Conservation (phyloP, 1,284 basidiomycete species). For the Cutaneotrichosporon spelunceum region DNA sequence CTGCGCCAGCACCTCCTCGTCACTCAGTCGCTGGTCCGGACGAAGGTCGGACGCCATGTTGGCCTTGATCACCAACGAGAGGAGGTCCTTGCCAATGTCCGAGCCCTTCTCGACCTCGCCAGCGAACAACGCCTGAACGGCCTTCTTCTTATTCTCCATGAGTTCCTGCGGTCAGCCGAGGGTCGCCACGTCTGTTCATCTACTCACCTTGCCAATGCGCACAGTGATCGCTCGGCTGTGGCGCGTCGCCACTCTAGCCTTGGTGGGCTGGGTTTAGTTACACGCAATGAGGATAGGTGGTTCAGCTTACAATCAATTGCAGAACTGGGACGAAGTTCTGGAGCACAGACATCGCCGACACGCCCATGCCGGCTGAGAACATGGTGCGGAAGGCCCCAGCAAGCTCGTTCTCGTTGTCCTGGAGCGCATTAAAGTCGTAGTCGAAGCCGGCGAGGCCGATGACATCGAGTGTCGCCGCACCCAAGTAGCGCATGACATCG, state of each 20-base stretch:
- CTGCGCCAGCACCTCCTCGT: slow-evolving; percentile 68
- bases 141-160: slow-evolving; percentile 57
- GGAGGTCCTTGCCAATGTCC: slow-evolving; percentile 54
- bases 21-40: slow-evolving; percentile 59
- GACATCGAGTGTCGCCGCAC: slow-evolving; percentile 62
- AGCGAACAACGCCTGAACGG: slow-evolving; percentile 27
- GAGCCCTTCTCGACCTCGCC: slow-evolving; percentile 46
- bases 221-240: slow-evolving; percentile 4
- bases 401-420: slow-evolving; percentile 34
- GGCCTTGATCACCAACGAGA: slow-evolving; percentile 60
- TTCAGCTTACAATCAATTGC: slow-evolving; percentile 42
- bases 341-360: slow-evolving; percentile 59
- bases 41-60: slow-evolving; percentile 59
- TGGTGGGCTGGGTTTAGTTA: slow-evolving; percentile 1
- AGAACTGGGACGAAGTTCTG: slow-evolving; percentile 62
- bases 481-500: slow-evolving; percentile 62
- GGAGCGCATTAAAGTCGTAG: slow-evolving; percentile 54
- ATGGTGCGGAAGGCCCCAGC: slow-evolving; percentile 34
- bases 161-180: slow-evolving; percentile 46
- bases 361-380: slow-evolving; percentile 4
- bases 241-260: neutral
- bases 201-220: slow-evolving; percentile 9
- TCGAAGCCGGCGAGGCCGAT: slow-evolving; percentile 67
- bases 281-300: neutral
- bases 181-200: no score